These are phyloP conservation scores for Mycena haematopus DNA, from an alignment of 768 basidiomycete genomes.

Conservation along the genomic window DNA sequence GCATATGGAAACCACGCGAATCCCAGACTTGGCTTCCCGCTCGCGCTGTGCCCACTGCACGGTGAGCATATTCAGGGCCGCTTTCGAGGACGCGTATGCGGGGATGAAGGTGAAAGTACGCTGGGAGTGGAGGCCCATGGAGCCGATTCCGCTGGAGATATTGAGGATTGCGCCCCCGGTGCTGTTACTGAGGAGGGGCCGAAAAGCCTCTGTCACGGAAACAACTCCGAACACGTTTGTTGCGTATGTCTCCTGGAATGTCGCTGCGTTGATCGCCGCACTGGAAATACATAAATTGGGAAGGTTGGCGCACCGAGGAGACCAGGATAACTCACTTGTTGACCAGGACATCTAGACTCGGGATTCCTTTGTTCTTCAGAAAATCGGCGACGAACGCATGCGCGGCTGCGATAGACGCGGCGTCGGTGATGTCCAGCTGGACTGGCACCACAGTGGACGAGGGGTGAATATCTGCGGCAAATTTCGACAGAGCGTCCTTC, in stretches of 20 bases:
- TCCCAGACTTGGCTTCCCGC: conserved; percentile 11
- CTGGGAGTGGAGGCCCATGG: background rate
- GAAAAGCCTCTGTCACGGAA: background rate
- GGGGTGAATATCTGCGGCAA: conserved; percentile 7
- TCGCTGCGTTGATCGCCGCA: background rate
- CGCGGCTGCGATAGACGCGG: conserved; percentile 12
- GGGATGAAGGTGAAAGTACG: background rate
- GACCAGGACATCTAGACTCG: conserved; percentile 12
- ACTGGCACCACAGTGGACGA: conserved; percentile 1
- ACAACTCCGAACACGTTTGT: background rate
- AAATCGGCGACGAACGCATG: background rate
- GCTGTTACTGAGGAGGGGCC: background rate
- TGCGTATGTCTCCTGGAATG: background rate
- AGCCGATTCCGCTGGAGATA: background rate
- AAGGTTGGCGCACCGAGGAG: background rate
- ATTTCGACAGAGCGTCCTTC: conserved; percentile 5
- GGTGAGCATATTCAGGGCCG: conserved; percentile 19
- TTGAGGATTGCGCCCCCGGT: background rate
- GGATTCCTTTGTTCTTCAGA: background rate
- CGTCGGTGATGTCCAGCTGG: background rate
- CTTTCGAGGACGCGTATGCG: background rate
- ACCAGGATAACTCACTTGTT: conserved; percentile 15
- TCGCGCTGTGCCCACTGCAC: conserved; percentile 19
- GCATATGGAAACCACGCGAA: conserved; percentile 14
- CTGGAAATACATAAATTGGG: background rate